These are phyloP conservation scores for Picea glauca DNA, from an alignment of 75 land plant genomes.

Conservation along the genomic window DNA sequence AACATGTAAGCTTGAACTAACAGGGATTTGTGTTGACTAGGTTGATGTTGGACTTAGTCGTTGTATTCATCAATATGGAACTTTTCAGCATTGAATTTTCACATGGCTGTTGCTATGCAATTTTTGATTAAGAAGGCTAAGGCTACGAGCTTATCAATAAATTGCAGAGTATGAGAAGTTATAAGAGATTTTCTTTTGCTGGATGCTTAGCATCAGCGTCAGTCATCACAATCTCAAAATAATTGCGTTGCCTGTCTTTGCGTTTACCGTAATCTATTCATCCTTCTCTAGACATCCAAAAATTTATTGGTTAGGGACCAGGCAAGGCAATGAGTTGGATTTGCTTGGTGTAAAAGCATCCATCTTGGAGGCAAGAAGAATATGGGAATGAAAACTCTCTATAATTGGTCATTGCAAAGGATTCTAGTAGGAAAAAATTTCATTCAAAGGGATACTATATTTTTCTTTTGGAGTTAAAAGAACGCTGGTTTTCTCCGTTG, in stretches of 20 bases:
- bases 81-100: not conserved
- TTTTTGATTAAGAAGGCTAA: not conserved
- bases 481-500: no score
- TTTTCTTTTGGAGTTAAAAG: no score
- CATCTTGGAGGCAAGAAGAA: not conserved
- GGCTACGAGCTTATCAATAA: not conserved
- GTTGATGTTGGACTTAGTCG: not conserved
- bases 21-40: constrained; percentile 7
- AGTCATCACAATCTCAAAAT: not conserved
- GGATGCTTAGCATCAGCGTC: not conserved
- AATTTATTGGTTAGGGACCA: not conserved
- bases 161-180: not conserved
- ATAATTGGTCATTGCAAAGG: no score
- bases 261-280: not conserved
- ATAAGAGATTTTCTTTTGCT: not conserved
- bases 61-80: not conserved
- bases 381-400: no score
- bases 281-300: not conserved
- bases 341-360: not conserved
- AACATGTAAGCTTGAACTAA: constrained; percentile 5
- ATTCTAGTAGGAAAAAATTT: no score
- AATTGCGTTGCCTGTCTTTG: not conserved
- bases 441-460: no score
- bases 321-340: not conserved
- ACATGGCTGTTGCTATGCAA: not conserved